A percentile compares a stretch with the other conserved stretches of the same genome.
These are phyloP conservation scores for Synchytrium microbalum DNA, from an alignment of 371 early-diverging fungal genomes.

Conservation along the genomic window DNA sequence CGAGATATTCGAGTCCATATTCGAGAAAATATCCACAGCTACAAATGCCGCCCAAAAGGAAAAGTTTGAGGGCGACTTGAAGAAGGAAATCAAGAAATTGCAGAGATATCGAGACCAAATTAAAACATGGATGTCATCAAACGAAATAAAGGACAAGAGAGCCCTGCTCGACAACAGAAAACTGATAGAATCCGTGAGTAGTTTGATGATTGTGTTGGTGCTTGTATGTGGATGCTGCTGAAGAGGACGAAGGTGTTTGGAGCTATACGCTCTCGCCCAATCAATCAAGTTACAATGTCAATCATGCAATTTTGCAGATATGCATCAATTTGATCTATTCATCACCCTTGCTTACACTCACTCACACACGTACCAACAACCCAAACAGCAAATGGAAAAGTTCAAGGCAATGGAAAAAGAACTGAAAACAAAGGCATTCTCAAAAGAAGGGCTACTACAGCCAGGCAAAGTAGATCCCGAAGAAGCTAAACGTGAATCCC, in stretches of 20 bases:
- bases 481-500: constrained; percentile 79
- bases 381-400: constrained; percentile 83
- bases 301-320: no score
- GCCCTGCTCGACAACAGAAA: constrained; percentile 79
- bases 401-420: constrained; percentile 96
- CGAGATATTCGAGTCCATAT: constrained; percentile 82
- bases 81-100: constrained; percentile 97
- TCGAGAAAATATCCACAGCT: constrained; percentile 79
- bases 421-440: constrained; percentile 96
- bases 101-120: constrained; percentile 94
- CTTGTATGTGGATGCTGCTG: neutral
- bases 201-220: neutral
- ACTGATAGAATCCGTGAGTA: constrained; percentile 72
- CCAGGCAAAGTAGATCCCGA: constrained; percentile 82
- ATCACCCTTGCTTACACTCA: no score
- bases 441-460: constrained; percentile 83
- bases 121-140: constrained; percentile 86
- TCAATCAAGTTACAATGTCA: no score
- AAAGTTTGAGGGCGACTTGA: constrained; percentile 90
- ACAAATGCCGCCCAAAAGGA: constrained; percentile 84
- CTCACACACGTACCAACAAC: no score
- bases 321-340: no score
- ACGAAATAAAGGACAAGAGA: constrained; percentile 94
- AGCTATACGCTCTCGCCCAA: no score
- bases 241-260: no score